Conservation (phyloP, 1,284 basidiomycete species). For the Leccinum insolens region DNA sequence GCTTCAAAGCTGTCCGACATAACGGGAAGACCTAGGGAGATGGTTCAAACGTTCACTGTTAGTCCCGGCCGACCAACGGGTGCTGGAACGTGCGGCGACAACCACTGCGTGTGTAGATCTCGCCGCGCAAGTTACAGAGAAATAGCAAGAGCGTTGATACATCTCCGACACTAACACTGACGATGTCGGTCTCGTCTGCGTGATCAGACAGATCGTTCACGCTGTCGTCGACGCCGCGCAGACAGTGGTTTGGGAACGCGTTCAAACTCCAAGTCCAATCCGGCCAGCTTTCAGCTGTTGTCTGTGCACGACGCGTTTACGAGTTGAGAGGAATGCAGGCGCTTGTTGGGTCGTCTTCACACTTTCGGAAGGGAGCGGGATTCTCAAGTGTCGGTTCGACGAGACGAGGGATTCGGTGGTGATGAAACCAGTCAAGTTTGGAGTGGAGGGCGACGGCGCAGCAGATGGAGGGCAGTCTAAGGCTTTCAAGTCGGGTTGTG, state of each 20-base stretch:
- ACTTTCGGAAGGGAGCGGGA: conserved; percentile 58
- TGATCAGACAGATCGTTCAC: conserved; percentile 50
- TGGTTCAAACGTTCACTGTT: too few species aligned
- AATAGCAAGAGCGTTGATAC: too few species aligned
- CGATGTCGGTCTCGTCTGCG: conserved; percentile 38
- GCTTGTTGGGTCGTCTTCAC: conserved; percentile 72
- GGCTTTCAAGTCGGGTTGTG: conserved; percentile 59
- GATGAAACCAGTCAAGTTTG: conserved; percentile 73
- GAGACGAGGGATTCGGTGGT: conserved; percentile 57
- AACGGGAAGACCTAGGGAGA: too few species aligned
- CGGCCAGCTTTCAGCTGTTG: conserved; percentile 23
- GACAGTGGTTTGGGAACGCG: conserved; percentile 87
- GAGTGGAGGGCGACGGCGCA: conserved; percentile 64
- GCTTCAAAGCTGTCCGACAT: too few species aligned
- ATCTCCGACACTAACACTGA: too few species aligned
- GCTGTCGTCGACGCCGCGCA: conserved; percentile 55
- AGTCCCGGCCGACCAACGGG: too few species aligned
- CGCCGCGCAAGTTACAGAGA: too few species aligned
- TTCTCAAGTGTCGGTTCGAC: conserved; percentile 72
- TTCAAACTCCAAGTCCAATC: conserved; percentile 50
- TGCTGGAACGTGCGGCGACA: too few species aligned
- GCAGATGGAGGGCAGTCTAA: conserved; percentile 40
- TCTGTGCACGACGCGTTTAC: conserved; percentile 71
- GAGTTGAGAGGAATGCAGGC: conserved; percentile 74
- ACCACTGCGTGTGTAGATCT: too few species aligned